These are phyloP conservation scores for Colletotrichum zoysiae DNA, from an alignment of 2,329 filamentous ascomycete genomes.

Conservation along the genomic window DNA sequence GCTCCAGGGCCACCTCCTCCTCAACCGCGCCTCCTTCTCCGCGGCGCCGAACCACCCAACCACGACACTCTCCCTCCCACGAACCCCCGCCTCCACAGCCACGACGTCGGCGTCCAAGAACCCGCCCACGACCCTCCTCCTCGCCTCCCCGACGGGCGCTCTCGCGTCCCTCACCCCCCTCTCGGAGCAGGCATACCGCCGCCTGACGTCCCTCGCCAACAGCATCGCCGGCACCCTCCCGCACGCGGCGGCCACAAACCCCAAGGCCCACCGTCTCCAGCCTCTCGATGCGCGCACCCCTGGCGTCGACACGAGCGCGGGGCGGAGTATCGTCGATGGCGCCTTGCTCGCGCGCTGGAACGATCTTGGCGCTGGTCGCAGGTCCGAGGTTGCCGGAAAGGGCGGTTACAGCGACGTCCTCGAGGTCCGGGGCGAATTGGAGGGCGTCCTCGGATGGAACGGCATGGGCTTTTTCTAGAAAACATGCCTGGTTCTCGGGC, in stretches of 20 bases:
- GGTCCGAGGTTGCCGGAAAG: constrained; percentile 79
- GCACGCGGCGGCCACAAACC: constrained; percentile 84
- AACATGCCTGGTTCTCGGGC: neutral
- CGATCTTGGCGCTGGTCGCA: constrained; percentile 78
- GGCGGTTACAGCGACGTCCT: constrained; percentile 76
- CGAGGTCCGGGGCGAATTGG: constrained; percentile 78
- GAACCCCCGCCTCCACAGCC: constrained; percentile 56
- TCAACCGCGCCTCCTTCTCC: constrained; percentile 90
- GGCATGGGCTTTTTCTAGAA: constrained; percentile 69
- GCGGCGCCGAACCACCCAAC: constrained; percentile 83
- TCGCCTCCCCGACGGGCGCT: constrained; percentile 81
- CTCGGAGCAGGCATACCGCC: constrained; percentile 83
- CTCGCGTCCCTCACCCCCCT: constrained; percentile 83
- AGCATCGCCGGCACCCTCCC: constrained; percentile 83
- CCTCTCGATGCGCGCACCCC: constrained; percentile 61
- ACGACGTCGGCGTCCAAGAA: constrained; percentile 47
- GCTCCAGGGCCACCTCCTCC: constrained; percentile 85
- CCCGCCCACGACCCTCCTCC: constrained; percentile 66
- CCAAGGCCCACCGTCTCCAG: constrained; percentile 77
- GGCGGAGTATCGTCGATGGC: constrained; percentile 82
- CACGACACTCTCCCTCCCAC: constrained; percentile 80
- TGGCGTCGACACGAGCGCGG: constrained; percentile 69
- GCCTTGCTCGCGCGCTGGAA: constrained; percentile 80
- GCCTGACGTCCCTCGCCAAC: constrained; percentile 83
- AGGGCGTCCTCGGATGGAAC: constrained; percentile 71